Evolutionary conservation across 2,329 filamentous ascomycete genomes (phyloP).

Genomic region (Beauveria brongniartii): DNA sequence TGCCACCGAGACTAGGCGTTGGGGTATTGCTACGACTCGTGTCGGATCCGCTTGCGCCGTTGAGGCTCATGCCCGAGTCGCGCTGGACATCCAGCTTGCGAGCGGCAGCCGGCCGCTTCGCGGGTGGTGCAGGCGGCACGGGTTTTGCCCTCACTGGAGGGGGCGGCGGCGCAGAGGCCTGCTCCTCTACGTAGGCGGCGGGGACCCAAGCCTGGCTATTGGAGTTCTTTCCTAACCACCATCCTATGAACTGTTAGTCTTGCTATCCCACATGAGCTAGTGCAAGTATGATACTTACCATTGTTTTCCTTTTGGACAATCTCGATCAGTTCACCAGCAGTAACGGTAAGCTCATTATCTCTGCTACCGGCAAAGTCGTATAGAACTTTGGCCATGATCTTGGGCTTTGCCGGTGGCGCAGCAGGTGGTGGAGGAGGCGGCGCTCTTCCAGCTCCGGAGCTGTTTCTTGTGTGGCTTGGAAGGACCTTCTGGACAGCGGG

Average conservation of each 20-base stretch:
- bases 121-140: constrained; percentile 65
- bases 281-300: constrained; percentile 49
- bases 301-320: constrained; percentile 93
- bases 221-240: constrained; percentile 83
- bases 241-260: constrained; percentile 55
- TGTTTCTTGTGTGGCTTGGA: constrained; percentile 47
- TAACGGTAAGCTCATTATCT: constrained; percentile 76
- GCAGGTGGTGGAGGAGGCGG: constrained; percentile 63
- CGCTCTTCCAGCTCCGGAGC: constrained; percentile 41
- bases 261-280: background rate
- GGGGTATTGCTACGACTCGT: constrained; percentile 64
- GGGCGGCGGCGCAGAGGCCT: constrained; percentile 54
- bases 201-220: constrained; percentile 84
- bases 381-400: constrained; percentile 78
- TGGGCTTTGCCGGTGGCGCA: constrained; percentile 50
- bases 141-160: constrained; percentile 53
- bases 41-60: constrained; percentile 46
- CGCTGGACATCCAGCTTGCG: constrained; percentile 65
- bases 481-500: constrained; percentile 20
- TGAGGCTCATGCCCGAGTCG: constrained; percentile 60
- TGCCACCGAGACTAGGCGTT: constrained; percentile 62
- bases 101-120: constrained; percentile 65
- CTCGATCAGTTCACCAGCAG: constrained; percentile 72
- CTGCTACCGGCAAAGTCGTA: constrained; percentile 87
- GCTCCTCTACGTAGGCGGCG: constrained; percentile 87